A percentile compares a stretch with the other conserved stretches of the same genome.
phyloP scores from a whole-genome alignment of 2,329 filamentous ascomycete species.

The Trichoderma sp. region DNA sequence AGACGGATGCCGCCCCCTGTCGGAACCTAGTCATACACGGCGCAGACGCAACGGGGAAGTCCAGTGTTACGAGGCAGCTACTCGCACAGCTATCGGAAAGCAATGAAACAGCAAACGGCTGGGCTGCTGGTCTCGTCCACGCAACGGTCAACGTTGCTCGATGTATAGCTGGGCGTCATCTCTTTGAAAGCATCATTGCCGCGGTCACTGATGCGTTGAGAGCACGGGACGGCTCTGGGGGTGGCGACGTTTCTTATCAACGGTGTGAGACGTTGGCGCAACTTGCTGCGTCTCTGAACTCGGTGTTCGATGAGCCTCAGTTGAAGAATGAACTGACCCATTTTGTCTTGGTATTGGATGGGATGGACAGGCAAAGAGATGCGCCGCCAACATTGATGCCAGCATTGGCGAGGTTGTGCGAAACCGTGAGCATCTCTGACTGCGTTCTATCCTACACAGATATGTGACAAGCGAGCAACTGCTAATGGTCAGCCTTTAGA shows the following conservation, averaged over 20 bases:
- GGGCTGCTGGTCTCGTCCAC: constrained; percentile 49
- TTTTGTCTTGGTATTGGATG: constrained; percentile 85
- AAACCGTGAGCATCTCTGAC: constrained; percentile 61
- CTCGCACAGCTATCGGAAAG: constrained; percentile 35
- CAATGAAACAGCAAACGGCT: constrained; percentile 12
- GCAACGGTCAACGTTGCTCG: constrained; percentile 70
- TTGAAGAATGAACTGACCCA: constrained; percentile 49
- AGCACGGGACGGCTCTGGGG: constrained; percentile 30
- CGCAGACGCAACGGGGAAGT: constrained; percentile 85
- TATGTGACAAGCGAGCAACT: background rate
- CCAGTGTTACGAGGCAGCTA: constrained; percentile 62
- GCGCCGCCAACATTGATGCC: constrained; percentile 76
- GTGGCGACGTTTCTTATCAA: constrained; percentile 41
- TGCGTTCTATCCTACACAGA: background rate
- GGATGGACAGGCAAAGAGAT: constrained; percentile 82
- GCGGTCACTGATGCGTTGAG: constrained; percentile 58
- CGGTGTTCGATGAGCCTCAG: constrained; percentile 56
- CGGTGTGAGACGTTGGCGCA: constrained; percentile 81
- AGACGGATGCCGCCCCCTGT: constrained; percentile 70
- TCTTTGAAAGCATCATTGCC: constrained; percentile 71
- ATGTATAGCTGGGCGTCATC: constrained; percentile 76
- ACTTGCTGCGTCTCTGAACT: constrained; percentile 71
- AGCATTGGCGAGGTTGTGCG: constrained; percentile 77
- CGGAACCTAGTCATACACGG: constrained; percentile 80
- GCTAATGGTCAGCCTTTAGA: constrained; percentile 52